Percentiles rank a stretch among this genome's conserved stretches.
phyloP scores from a whole-genome alignment of 352 stramenopile genomes.

The Peronospora belbahrii region DNA sequence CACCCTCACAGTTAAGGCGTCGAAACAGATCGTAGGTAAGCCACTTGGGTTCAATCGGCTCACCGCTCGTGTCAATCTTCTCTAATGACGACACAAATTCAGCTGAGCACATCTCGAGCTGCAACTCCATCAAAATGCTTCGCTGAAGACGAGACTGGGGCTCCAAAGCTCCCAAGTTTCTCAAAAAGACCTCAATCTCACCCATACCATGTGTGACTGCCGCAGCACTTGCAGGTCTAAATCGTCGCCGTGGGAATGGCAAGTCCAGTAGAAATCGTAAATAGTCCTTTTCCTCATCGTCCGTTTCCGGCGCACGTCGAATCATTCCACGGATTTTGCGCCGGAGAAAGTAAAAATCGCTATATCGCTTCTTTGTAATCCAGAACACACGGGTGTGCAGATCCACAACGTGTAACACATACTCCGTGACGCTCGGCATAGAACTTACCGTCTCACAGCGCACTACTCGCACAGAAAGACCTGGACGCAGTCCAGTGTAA shows the following conservation, averaged over 20 bases:
- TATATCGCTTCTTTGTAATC: conserved; percentile 76
- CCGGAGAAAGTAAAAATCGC: conserved; percentile 60
- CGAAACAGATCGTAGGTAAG: conserved; percentile 68
- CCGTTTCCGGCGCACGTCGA: conserved; percentile 22
- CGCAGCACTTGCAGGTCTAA: conserved; percentile 38
- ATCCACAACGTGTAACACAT: conserved; percentile 69
- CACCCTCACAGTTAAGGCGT: conserved; percentile 53
- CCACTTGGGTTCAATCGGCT: conserved; percentile 70
- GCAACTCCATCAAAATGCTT: conserved; percentile 54
- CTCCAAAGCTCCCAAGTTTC: conserved; percentile 58
- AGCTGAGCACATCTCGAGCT: conserved; percentile 61
- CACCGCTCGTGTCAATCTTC: conserved; percentile 61
- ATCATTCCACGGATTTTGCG: conserved; percentile 57
- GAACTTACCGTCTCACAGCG: conserved; percentile 45
- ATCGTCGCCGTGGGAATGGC: conserved; percentile 55
- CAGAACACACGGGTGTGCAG: conserved; percentile 78
- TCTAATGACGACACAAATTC: conserved; percentile 73
- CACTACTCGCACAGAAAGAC: conserved; percentile 65
- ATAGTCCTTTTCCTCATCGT: conserved; percentile 43
- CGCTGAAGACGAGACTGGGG: conserved; percentile 50
- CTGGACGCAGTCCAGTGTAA: conserved; percentile 45
- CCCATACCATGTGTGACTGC: conserved; percentile 39
- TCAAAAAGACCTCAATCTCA: conserved; percentile 70
- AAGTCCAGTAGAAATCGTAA: conserved; percentile 69
- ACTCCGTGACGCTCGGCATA: conserved; percentile 59